Base-by-base conservation (phyloP, 1,139 yeast species). In the Lodderomyces orthopsilosis region DNA sequence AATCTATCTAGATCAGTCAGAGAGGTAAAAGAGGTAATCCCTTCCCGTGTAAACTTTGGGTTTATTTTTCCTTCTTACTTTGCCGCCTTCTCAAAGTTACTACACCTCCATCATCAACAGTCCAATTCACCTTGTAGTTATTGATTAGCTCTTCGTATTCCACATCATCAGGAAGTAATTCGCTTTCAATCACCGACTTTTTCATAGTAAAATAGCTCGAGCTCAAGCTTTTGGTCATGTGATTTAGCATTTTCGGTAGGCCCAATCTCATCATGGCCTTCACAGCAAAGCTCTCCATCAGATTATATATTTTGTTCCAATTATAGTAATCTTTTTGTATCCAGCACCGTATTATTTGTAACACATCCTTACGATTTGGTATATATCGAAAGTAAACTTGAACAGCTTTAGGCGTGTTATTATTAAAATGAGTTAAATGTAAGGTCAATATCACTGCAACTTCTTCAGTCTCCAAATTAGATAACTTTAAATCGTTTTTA, bases 401-500 rank as follows among this genome's bases (percentile, higher is more conserved):
- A 2, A 76, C 46, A 1, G 83, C 75, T 32, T 54, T 52, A 26
- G 63, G 53, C 37, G 59, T 54, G 13, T 70, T 66, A n/a, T 58
- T 53, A 48, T 65, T 72, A 56, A 70, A 70, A 58, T 80, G 85
- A 0, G 74, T 49, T 8, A 70, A 49, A 56, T 81, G 85, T 8
- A 81, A 57, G 0, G 70, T 63, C 35, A 75, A 56, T 15, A 79
- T 56, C 4, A 65, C 54, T 2, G 64, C 59, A 2, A 78, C 53
- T 44, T 78, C 83, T 19, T 61, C 55, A 1, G 56, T 41, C 44
- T 79, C 83, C 6, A 23, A 33, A 6, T 37, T 35, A 0, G 48
- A 37, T 13, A 48, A 37, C 10, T 47, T 44, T 37, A 42, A 41
- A 53, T 35, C 35, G 6, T 13, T 12, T 36, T 51, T 49, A 1